phyloP scores from a whole-genome alignment of 2,329 filamentous ascomycete species.

The Aotearoamyces nothofagi region DNA sequence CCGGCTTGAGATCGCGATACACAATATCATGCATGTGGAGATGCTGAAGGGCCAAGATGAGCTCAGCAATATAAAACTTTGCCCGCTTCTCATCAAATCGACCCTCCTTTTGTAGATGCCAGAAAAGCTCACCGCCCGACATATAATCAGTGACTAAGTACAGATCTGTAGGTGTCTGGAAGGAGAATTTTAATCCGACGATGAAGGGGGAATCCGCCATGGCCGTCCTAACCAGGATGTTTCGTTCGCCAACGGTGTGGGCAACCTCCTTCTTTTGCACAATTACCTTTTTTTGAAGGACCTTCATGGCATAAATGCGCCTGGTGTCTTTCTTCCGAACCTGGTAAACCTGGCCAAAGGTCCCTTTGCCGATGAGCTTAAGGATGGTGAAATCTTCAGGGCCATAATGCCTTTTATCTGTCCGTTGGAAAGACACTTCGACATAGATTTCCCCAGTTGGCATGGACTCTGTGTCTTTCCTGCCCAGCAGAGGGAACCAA shows the following conservation, averaged over 20 bases:
- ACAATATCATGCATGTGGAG: conserved; percentile 96
- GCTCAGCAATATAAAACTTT: conserved; percentile 97
- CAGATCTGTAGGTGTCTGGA: conserved; percentile 91
- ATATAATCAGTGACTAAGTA: conserved; percentile 99
- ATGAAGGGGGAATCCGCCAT: conserved; percentile 96
- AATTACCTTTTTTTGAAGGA: conserved; percentile 97
- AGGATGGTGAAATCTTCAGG: conserved; percentile 93
- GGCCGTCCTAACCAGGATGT: conserved; percentile 91
- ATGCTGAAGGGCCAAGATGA: conserved; percentile 89
- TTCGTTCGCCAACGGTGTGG: conserved; percentile 90
- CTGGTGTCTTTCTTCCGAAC: conserved; percentile 93
- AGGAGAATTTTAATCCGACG: conserved; percentile 94
- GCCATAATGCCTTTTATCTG: conserved; percentile 81
- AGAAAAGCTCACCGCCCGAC: conserved; percentile 96
- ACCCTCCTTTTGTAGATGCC: conserved; percentile 95
- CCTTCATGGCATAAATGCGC: conserved; percentile 98
- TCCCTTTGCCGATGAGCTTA: conserved; percentile 93
- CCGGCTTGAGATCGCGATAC: conserved; percentile 91
- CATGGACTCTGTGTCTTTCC: conserved; percentile 62
- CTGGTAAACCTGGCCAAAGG: conserved; percentile 96
- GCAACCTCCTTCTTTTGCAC: conserved; percentile 99
- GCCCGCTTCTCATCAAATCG: conserved; percentile 88
- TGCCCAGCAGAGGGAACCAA: conserved; percentile 72
- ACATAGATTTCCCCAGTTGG: conserved; percentile 76
- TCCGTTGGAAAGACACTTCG: conserved; percentile 71